A percentile compares a stretch with the other conserved stretches of the same genome.
Evolutionary conservation across 805 yeast species (phyloP).

Genomic region (Lachancea fermentati): DNA sequence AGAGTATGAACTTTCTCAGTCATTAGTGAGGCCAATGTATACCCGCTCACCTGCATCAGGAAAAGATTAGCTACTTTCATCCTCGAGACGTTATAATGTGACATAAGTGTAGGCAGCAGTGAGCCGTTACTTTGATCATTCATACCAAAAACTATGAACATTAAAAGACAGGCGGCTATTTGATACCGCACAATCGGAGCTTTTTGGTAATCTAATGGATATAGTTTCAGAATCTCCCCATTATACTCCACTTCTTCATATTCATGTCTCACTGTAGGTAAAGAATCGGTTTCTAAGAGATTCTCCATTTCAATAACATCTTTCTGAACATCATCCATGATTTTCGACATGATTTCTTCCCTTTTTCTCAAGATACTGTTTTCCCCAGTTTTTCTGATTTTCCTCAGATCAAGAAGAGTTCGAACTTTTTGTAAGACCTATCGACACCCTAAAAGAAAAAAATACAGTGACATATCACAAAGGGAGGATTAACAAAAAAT

Average conservation of each 20-base stretch:
- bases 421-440: neutral
- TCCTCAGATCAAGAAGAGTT: neutral
- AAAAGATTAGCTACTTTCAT: slow-evolving; percentile 29
- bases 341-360: neutral
- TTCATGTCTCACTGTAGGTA: neutral
- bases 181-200: slow-evolving; percentile 26
- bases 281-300: neutral
- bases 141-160: slow-evolving; percentile 31
- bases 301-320: neutral
- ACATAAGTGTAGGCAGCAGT: slow-evolving; percentile 28
- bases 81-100: slow-evolving; percentile 22
- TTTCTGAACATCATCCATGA: neutral
- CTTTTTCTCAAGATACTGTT: neutral
- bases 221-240: slow-evolving; percentile 21
- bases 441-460: neutral
- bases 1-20: slow-evolving; percentile 25
- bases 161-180: slow-evolving; percentile 23
- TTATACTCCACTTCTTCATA: slow-evolving; percentile 18
- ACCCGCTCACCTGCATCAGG: slow-evolving; percentile 28
- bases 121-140: slow-evolving; percentile 33
- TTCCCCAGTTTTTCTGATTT: neutral
- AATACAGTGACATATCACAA: no score
- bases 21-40: slow-evolving; percentile 26
- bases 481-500: neutral
- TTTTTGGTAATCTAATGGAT: slow-evolving; percentile 25